These are phyloP conservation scores for Endotrypanum monterogeii DNA, from an alignment of 208 protist genomes.

Conservation along the genomic window DNA sequence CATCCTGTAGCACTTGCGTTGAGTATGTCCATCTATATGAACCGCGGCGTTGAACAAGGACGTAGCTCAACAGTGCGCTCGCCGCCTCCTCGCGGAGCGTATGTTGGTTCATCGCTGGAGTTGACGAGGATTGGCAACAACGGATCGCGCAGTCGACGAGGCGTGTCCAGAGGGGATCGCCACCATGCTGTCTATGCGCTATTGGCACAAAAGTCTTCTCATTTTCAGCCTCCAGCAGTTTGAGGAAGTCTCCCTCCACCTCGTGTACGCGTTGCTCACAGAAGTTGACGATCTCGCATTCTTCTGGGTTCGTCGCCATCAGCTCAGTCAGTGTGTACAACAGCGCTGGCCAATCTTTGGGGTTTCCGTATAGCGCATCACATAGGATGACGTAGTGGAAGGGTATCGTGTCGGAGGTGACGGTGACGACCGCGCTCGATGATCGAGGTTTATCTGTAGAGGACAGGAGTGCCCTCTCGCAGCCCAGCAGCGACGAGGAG, in stretches of 20 bases:
- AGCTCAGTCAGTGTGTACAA: slow-evolving; percentile 87
- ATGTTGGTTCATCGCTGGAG: slow-evolving; percentile 10
- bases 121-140: slow-evolving; percentile 5
- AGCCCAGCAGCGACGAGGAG: slow-evolving; percentile 40
- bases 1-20: slow-evolving; percentile 50
- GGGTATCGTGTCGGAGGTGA: not conserved
- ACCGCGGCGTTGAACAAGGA: slow-evolving; percentile 44
- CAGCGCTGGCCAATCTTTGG: slow-evolving; percentile 78
- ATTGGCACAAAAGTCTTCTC: slow-evolving; percentile 13
- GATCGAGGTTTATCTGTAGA: not conserved
- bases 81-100: slow-evolving; percentile 21
- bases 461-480: slow-evolving; percentile 26
- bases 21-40: slow-evolving; percentile 40
- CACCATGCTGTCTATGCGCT: slow-evolving; percentile 5
- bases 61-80: slow-evolving; percentile 20
- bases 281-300: slow-evolving; percentile 83
- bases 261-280: slow-evolving; percentile 89
- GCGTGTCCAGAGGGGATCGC: slow-evolving; percentile 22
- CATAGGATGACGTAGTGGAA: slow-evolving; percentile 73
- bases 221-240: slow-evolving; percentile 66
- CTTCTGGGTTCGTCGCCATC: slow-evolving; percentile 46
- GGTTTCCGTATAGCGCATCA: slow-evolving; percentile 91
- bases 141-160: slow-evolving; percentile 12
- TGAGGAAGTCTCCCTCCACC: slow-evolving; percentile 78
- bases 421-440: not conserved